Evolutionary conservation across 1,284 basidiomycete genomes (phyloP).

Genomic region (Puccinia hordei): DNA sequence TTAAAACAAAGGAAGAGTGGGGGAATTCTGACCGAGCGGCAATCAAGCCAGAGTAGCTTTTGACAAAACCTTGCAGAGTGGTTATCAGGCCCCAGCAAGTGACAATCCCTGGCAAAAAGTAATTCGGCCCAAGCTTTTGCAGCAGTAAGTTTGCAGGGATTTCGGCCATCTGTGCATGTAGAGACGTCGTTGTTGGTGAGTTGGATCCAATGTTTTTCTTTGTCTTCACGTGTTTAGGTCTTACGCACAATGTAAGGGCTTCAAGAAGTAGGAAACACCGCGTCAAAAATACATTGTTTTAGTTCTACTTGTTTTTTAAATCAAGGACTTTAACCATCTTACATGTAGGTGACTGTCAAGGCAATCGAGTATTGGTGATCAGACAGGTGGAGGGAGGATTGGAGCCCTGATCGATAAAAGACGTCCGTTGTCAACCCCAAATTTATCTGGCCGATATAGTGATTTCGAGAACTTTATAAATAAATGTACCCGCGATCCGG

Average conservation of each 20-base stretch:
- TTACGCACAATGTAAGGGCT: slow-evolving; percentile 49
- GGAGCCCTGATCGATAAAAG: slow-evolving; percentile 20
- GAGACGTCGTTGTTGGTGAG: not conserved
- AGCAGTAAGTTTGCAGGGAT: slow-evolving; percentile 54
- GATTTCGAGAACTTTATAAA: not conserved
- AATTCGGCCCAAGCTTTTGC: slow-evolving; percentile 52
- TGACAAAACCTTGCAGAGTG: slow-evolving; percentile 50
- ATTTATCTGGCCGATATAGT: not conserved
- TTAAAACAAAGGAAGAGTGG: too few species aligned
- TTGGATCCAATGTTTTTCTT: not conserved
- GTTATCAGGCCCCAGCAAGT: slow-evolving; percentile 54
- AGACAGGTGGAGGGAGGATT: slow-evolving; percentile 19
- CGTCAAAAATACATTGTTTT: not conserved
- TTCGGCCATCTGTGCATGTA: slow-evolving; percentile 43
- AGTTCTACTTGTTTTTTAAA: not conserved
- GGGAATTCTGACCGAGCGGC: slow-evolving; percentile 31
- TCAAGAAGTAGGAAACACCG: not conserved
- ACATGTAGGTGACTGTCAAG: slow-evolving; percentile 45
- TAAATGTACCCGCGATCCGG: slow-evolving; percentile 33
- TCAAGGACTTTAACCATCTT: slow-evolving; percentile 13
- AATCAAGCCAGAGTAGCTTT: slow-evolving; percentile 36
- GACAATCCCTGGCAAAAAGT: slow-evolving; percentile 54
- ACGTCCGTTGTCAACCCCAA: not conserved
- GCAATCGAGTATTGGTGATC: slow-evolving; percentile 47
- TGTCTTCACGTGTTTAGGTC: not conserved